Evolutionary conservation across 2,329 filamentous ascomycete species (phyloP).

Genomic region (Fusarium pseudonygamai): DNA sequence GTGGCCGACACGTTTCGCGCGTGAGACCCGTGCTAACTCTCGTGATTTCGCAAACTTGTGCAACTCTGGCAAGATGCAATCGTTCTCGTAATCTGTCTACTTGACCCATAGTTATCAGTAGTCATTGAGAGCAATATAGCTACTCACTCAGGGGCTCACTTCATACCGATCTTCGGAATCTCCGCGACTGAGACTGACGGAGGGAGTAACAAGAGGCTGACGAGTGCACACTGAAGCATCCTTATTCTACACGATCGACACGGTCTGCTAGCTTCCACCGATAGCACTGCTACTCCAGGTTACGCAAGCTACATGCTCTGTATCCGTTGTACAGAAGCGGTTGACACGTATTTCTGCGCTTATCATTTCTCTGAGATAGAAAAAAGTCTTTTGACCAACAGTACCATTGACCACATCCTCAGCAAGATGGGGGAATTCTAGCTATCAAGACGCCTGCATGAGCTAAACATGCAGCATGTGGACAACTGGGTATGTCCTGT

Average conservation of each 20-base stretch:
- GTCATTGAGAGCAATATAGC: no score
- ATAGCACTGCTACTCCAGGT: neutral
- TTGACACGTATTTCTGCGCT: fast-evolving
- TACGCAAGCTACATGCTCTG: neutral
- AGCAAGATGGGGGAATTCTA: neutral
- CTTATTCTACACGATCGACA: fast-evolving
- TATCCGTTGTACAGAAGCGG: no score
- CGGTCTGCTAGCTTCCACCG: fast-evolving
- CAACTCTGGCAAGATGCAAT: neutral
- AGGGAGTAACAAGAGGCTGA: neutral
- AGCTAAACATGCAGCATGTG: neutral
- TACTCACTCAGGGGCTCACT: neutral
- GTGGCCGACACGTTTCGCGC: constrained; percentile 18
- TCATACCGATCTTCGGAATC: neutral
- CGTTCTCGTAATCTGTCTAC: no score
- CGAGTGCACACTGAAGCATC: neutral
- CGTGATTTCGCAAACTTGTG: neutral
- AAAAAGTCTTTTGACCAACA: neutral
- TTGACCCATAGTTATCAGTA: neutral
- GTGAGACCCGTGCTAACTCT: neutral
- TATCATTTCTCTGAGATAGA: neutral
- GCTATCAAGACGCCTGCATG: neutral
- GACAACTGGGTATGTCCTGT: neutral
- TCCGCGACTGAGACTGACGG: neutral
- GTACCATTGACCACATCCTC: no score